Evolutionary conservation across 495 filamentous ascomycete genomes (phyloP), one percentile per base, ranked within the genome.

Genomic region (Neurospora discreta): DNA sequence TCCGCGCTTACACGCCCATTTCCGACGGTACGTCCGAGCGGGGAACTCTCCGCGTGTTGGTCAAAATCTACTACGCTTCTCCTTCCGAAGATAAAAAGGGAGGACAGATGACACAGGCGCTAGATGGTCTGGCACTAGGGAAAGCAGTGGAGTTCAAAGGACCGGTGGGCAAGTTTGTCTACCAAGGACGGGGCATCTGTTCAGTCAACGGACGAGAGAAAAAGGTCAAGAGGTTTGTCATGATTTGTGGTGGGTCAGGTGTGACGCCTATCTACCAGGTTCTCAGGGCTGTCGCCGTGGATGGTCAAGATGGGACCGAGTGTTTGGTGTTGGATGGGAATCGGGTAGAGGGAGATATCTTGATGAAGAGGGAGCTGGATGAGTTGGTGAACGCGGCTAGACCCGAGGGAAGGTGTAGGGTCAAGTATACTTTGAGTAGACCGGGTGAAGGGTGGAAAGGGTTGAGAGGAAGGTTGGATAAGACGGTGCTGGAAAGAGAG

Each of bases 251-350:
- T 39, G 95, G 95, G 42, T 92, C 88, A 3, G 95, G 95, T 3
- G 92, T 98, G 75, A 98, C 95, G 46, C 95, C 95, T 1, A 92
- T 98, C 71, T 97, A 90, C 82, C 92, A 97, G 74, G 93, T 98
- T 1, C 84, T 98, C 42, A 84, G 93, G 39, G 92, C 93, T 5
- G 88, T 95, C 2, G 87, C 82, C 33, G 42, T 70, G 38, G 85
- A 92, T 74, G 71, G 72, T 4, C 75, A 73, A 39, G 84, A 83
- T 39, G 60, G 72, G 69, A 83, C 85, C 1, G 71, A 69, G 26
- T 96, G 94, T 76, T 77, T 91, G 11, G 86, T 98, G 0, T 82
- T 98, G 1, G 85, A 97, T 76, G 93, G 94, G 0, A 98, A 98
- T 76, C 80, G 93, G 67, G 79, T 86, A 38, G 87, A 92, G 72